Base-by-base conservation (phyloP, 768 basidiomycete species). In the Kwoniella bestiolae region DNA sequence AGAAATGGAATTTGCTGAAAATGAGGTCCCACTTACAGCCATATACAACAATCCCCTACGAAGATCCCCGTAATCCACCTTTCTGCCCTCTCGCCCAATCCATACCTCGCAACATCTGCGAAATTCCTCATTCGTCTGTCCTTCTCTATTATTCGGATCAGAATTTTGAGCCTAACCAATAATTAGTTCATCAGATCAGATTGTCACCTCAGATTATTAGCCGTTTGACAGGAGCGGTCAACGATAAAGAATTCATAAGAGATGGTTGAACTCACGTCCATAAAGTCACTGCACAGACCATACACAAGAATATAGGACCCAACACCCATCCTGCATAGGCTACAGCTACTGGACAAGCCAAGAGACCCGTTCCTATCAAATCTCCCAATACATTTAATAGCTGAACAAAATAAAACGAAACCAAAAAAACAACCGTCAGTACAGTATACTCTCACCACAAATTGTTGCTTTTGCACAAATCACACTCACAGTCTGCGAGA, bases 241-340 rank as follows among this genome's bases (percentile, higher is more conserved):
- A 23, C n/a, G 31, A 21, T 25, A n/a, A n/a, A n/a, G n/a, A n/a
- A 21, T 45, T 25, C 25, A 3, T 18, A 46, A 21, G 9, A 41
- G 16, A 35, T n/a, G 28, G 6, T 14, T 29, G 5, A 26, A 70
- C 76, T 73, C 60, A 75, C 76, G 76, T 77, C 56, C 58, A 71
- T 8, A 72, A 38, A 3, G 74, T 77, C 6, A 70, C 47, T 16
- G 47, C 68, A 35, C 69, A 75, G 3, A 72, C 70, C 5, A 71
- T 23, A 31, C 66, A 60, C 41, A 78, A 38, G 31, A 74, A 60
- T 2, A 74, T 18, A 5, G 74, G 72, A 5, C 77, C 77, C 3
- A 76, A 51, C 3, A 78, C 52, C 77, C 77, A 78, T 1, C 77
- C 77, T 23, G 75, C 67, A 67, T 78, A 69, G 5, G 77, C 77